Evolutionary conservation across 1,284 basidiomycete species (phyloP).

Genomic region (Ustilago xerochloae): DNA sequence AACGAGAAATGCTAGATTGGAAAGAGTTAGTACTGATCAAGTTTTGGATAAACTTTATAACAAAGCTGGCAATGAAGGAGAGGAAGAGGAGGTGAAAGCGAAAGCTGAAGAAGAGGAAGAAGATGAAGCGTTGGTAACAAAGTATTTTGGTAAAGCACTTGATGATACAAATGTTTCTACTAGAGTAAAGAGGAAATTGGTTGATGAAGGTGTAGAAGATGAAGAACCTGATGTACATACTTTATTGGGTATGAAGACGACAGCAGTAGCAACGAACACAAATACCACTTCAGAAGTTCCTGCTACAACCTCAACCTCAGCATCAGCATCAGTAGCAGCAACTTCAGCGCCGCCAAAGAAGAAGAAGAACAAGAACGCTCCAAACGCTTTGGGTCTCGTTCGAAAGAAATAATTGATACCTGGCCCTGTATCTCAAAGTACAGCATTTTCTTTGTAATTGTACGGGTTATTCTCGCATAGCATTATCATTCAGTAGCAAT

Average conservation of each 20-base stretch:
- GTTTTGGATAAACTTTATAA: conserved; percentile 47
- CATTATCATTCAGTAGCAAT: too few relatives aligned
- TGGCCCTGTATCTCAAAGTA: background rate
- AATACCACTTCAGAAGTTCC: too few relatives aligned
- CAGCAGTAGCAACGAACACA: background rate
- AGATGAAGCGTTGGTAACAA: conserved; percentile 86
- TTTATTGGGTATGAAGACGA: conserved; percentile 19
- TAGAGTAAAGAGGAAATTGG: conserved; percentile 42
- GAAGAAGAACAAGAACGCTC: conserved; percentile 58
- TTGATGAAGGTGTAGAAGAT: conserved; percentile 24
- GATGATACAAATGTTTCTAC: conserved; percentile 19
- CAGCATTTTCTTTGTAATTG: background rate
- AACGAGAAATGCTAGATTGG: conserved; percentile 89
- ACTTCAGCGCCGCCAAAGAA: too few relatives aligned
- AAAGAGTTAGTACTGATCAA: conserved; percentile 71
- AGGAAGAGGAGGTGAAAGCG: background rate
- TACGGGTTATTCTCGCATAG: too few relatives aligned
- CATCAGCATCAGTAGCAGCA: conserved; percentile 6
- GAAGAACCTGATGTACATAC: conserved; percentile 30
- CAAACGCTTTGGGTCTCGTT: conserved; percentile 65
- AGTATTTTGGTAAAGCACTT: conserved; percentile 82
- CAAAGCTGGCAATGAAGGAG: background rate
- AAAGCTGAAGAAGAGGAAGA: conserved; percentile 80
- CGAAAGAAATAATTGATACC: conserved; percentile 48
- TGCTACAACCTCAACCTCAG: too few relatives aligned